phyloP scores from a whole-genome alignment of 257 asterid species.

The Solanum lycopersicoides region DNA sequence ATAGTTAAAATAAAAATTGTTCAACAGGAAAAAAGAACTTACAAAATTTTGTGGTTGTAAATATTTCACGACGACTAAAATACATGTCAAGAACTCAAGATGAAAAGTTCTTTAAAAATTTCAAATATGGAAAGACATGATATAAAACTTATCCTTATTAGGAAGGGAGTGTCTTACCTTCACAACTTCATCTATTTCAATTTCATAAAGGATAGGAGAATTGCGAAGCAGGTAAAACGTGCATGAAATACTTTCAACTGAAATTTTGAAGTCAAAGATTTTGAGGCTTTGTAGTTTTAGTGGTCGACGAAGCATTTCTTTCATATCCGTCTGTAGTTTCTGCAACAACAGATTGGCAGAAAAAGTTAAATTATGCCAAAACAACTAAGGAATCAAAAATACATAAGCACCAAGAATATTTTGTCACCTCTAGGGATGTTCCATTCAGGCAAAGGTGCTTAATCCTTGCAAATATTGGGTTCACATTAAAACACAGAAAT shows the following conservation, averaged over 20 bases:
- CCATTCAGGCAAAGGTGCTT: not conserved
- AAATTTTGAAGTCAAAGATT: not conserved
- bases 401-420: too few species aligned
- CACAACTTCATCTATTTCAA: not conserved
- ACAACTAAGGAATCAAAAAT: not conserved
- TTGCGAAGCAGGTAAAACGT: not conserved
- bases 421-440: not conserved
- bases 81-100: too few species aligned
- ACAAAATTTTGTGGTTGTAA: too few species aligned
- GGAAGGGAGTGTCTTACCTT: not conserved
- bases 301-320: not conserved
- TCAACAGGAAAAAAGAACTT: too few species aligned
- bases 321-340: not conserved
- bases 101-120: not conserved
- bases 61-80: not conserved
- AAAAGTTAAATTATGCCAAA: not conserved
- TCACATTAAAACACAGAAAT: not conserved
- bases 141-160: too few species aligned
- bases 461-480: not conserved
- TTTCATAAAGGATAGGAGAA: not conserved
- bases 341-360: not conserved
- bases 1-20: too few species aligned
- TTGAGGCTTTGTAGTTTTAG: not conserved
- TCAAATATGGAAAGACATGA: too few species aligned
- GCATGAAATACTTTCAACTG: not conserved